Conservation (phyloP, 371 early-diverging fungal species). For the Mucor velutinosus region DNA sequence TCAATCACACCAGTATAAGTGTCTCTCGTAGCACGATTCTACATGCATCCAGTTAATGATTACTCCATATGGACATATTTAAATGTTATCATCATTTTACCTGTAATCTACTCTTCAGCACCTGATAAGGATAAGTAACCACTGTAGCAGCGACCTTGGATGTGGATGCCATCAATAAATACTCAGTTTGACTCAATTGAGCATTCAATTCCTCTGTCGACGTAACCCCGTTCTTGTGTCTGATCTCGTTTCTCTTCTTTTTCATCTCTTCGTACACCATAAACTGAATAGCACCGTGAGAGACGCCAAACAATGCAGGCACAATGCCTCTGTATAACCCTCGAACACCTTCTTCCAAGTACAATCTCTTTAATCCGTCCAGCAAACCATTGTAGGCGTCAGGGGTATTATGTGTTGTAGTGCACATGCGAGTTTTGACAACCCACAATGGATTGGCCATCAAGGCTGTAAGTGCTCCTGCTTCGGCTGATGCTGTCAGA, state of each 20-base stretch:
- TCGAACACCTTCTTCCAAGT: slow-evolving; percentile 75
- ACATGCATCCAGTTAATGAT: not conserved
- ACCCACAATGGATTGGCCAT: slow-evolving; percentile 95
- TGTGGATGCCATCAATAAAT: slow-evolving; percentile 81
- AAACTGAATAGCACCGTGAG: slow-evolving; percentile 96
- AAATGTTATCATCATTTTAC: slow-evolving; percentile 26
- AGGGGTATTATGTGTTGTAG: slow-evolving; percentile 61
- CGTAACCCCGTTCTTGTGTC: slow-evolving; percentile 27
- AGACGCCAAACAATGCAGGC: slow-evolving; percentile 88
- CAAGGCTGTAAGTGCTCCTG: slow-evolving; percentile 80
- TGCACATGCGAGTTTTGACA: slow-evolving; percentile 93
- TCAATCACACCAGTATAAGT: slow-evolving; percentile 72
- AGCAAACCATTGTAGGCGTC: slow-evolving; percentile 76
- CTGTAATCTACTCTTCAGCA: slow-evolving; percentile 88
- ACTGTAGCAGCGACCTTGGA: slow-evolving; percentile 90
- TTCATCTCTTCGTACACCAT: slow-evolving; percentile 97
- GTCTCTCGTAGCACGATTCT: slow-evolving; percentile 43
- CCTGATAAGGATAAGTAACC: slow-evolving; percentile 95
- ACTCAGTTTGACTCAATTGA: slow-evolving; percentile 66
- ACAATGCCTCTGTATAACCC: slow-evolving; percentile 89
- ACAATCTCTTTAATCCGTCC: slow-evolving; percentile 70
- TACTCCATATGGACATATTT: not conserved
- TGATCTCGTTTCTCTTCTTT: slow-evolving; percentile 57
- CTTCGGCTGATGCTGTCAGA: slow-evolving; percentile 79
- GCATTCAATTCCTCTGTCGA: slow-evolving; percentile 44